A percentile compares a stretch with the other conserved stretches of the same genome.
Conservation (phyloP, 495 filamentous ascomycete genomes). For the Immersiella caudata region DNA sequence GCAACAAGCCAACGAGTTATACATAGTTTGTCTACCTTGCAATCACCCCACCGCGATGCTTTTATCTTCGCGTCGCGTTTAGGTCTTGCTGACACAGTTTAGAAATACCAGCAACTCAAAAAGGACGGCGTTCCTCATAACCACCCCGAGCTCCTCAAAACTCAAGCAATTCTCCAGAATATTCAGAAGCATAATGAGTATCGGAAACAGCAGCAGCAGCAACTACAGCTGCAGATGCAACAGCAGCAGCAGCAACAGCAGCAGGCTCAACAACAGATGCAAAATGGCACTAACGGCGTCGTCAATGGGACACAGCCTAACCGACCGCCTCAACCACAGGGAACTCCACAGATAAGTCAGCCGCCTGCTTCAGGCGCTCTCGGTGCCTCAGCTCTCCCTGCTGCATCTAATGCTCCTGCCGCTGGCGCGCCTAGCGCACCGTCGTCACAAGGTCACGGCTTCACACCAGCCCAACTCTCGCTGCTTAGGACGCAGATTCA, state of each 20-base stretch:
- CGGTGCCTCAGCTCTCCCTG: conserved; percentile 40
- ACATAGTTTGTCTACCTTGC: conserved; percentile 51
- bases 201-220: conserved; percentile 53
- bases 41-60: background rate
- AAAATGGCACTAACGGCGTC: conserved; percentile 48
- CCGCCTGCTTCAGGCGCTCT: conserved; percentile 34
- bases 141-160: conserved; percentile 81
- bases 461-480: conserved; percentile 70
- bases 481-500: conserved; percentile 75
- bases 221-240: conserved; percentile 43
- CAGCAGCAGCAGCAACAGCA: conserved; percentile 53
- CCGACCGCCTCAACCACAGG: conserved; percentile 37
- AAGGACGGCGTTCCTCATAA: conserved; percentile 68
- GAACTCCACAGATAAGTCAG: conserved; percentile 36
- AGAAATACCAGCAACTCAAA: conserved; percentile 87
- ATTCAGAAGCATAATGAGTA: conserved; percentile 65
- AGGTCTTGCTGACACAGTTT: conserved; percentile 16
- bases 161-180: conserved; percentile 63
- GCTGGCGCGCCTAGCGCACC: conserved; percentile 31
- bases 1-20: conserved; percentile 64
- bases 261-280: conserved; percentile 46
- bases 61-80: background rate
- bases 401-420: conserved; percentile 45
- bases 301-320: conserved; percentile 48
- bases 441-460: conserved; percentile 36